Evolutionary conservation across 2,329 filamentous ascomycete species (phyloP).

Genomic region (Colletotrichum costaricense): DNA sequence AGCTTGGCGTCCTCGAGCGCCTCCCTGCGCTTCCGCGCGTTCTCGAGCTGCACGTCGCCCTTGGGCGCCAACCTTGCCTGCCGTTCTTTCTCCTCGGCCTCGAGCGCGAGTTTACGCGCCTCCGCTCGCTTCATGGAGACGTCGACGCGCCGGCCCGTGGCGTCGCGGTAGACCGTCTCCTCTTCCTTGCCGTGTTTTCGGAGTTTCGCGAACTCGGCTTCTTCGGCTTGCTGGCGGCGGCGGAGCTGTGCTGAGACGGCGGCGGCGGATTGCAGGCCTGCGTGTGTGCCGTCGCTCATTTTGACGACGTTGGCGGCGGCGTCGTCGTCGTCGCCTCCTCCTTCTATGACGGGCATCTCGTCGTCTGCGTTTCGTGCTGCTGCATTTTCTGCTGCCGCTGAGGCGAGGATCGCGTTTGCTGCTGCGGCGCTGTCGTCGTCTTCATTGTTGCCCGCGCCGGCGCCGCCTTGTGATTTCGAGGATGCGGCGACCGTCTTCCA

Average conservation of each 20-base stretch:
- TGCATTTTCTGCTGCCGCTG: conserved; percentile 74
- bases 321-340: conserved; percentile 48
- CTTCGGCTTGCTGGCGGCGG: conserved; percentile 74
- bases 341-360: conserved; percentile 58
- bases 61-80: conserved; percentile 77
- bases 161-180: conserved; percentile 95
- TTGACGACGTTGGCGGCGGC: conserved; percentile 59
- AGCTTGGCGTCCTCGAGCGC: conserved; percentile 83
- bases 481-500: conserved; percentile 78
- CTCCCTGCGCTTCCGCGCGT: conserved; percentile 73
- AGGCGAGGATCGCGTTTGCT: conserved; percentile 83
- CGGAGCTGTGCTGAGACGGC: conserved; percentile 78
- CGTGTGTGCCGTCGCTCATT: conserved; percentile 90
- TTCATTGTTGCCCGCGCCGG: conserved; percentile 50
- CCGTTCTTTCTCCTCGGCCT: conserved; percentile 77
- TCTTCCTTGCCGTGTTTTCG: conserved; percentile 62
- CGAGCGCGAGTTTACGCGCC: conserved; percentile 72
- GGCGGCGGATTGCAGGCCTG: conserved; percentile 86
- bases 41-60: conserved; percentile 85
- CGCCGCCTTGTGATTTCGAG: conserved; percentile 39
- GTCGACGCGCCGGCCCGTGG: conserved; percentile 93
- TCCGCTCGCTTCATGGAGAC: conserved; percentile 91
- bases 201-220: conserved; percentile 59
- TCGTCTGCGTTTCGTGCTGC: conserved; percentile 61
- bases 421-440: conserved; percentile 66